Evolutionary conservation across 768 basidiomycete species (phyloP), one percentile per base, ranked within the genome.

Genomic region (Lactarius pseudohatsudake): DNA sequence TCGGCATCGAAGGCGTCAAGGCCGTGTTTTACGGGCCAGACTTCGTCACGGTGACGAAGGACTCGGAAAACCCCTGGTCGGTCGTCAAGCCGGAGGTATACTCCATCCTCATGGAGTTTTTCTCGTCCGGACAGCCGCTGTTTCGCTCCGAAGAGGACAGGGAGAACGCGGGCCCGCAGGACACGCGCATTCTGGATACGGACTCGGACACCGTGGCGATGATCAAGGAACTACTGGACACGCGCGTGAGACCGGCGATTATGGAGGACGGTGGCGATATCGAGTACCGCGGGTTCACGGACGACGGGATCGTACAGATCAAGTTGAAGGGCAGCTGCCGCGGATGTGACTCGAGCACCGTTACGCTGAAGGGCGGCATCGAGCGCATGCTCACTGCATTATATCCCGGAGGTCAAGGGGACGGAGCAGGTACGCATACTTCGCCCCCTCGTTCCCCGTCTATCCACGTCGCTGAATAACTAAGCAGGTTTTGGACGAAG

Each of bases 241-340:
- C 96, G 2, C 81, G 97, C 16, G 94, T 99, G 20, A 81, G 97
- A 62, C 97, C 97, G 6, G 92, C 95, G 5, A 98, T 99, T 67
- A 96, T 96, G 92, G 97, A 98, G 76, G 96, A 99, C 64, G 97
- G 97, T 0, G 97, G 97, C 2, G 97, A 98, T 75, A 95, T 99
- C 64, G 96, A 98, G 78, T 99, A 92, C 75, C 85, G 89, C 41
- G 95, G 93, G 3, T 96, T 98, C 73, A 83, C 85, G 59, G 93
- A 96, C 70, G 86, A 86, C 26, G 92, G 92, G 0, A 73, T 91
- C 36, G 96, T 99, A 6, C 85, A 85, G 74, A 82, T 99, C 36
- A 96, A 91, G 76, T 81, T 99, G 67, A 98, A 98, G 81, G 97
- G 97, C 34, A 96, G 94, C 74, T 99, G 97, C 77, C 81, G 97